Base-by-base conservation (phyloP, 2,329 filamentous ascomycete genomes). In the Rhinocladiella similis region DNA sequence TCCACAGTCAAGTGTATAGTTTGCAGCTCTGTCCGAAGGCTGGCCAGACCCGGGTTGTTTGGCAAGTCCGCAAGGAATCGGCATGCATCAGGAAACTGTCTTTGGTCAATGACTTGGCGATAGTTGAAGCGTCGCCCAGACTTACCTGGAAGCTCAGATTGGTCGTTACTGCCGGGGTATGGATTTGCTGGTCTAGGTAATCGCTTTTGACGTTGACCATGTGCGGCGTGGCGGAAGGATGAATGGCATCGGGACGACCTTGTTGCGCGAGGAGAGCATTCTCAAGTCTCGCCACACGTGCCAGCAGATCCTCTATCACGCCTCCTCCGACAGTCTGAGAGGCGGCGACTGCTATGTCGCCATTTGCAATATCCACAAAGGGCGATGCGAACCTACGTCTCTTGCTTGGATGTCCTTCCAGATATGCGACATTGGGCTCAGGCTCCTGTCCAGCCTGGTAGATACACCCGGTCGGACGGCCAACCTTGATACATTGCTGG, bases 401-500 rank as follows among this genome's bases (percentile, higher is more conserved):
- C 47, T 65, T 59, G 39, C 20, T 38, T 20, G 35, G 38, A 14
- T 35, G 16, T 16, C 38, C 14, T 29, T 41, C 16, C 7, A 45
- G 33, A 14, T 59, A 48, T 5, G 48, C 50, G 5, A 18, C 14
- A 25, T 55, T 59, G 19, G 50, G 36, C 36, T 57, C 54, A 2
- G 63, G 63, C 38, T 63, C 58, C 27, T 63, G 60, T n/a, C 63
- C 63, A 6, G 51, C 46, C 36, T 63, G 60, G 47, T 63, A 65
- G 25, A 52, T 36, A 50, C 63, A 65, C 29, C 41, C 36, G n/a
- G 51, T 48, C 4, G 58, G 50, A 5, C 54, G 51, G 20, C 62
- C 60, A 29, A 55, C 53, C 51, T 77, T 73, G 43, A 72, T 69
- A 64, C 79, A 82, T 63, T 81, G 80, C 36, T 72, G 73, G 62